Percentiles rank a stretch among this genome's conserved stretches.
Evolutionary conservation across 768 basidiomycete genomes (phyloP).

Genomic region (Lyophyllum atratum): DNA sequence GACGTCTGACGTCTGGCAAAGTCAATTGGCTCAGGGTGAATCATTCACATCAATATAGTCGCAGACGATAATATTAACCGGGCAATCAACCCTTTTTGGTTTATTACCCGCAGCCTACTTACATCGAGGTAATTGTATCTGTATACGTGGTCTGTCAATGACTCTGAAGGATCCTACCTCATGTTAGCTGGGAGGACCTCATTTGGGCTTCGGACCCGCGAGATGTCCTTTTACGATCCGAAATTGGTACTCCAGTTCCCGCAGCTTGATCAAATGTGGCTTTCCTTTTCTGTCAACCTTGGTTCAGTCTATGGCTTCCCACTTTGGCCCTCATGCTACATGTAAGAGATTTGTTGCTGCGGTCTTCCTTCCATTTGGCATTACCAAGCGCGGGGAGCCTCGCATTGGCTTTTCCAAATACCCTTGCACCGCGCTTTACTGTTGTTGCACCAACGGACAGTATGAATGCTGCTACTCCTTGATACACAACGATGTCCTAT

Average conservation of each 20-base stretch:
- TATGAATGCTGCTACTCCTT: neutral
- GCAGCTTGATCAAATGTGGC: neutral
- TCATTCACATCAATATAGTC: neutral
- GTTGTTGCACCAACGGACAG: neutral
- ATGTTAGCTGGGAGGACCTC: neutral
- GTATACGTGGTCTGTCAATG: neutral
- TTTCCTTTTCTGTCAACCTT: neutral
- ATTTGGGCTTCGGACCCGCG: conserved; percentile 1
- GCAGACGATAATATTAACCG: neutral
- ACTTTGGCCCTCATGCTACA: neutral
- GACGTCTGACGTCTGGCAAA: neutral
- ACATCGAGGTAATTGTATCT: neutral
- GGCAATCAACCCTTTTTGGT: conserved; percentile 4
- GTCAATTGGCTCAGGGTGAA: neutral
- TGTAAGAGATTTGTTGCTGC: neutral
- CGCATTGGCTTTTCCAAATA: neutral
- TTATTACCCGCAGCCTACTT: neutral
- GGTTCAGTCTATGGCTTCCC: neutral
- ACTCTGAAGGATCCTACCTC: neutral
- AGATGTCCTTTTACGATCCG: neutral
- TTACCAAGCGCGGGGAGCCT: neutral
- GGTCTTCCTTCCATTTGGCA: neutral
- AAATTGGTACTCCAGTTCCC: neutral
- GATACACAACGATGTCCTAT: neutral
- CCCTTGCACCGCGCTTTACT: neutral